Base-by-base conservation (phyloP, 2,329 filamentous ascomycete genomes). In the Fusarium marasasianum region DNA sequence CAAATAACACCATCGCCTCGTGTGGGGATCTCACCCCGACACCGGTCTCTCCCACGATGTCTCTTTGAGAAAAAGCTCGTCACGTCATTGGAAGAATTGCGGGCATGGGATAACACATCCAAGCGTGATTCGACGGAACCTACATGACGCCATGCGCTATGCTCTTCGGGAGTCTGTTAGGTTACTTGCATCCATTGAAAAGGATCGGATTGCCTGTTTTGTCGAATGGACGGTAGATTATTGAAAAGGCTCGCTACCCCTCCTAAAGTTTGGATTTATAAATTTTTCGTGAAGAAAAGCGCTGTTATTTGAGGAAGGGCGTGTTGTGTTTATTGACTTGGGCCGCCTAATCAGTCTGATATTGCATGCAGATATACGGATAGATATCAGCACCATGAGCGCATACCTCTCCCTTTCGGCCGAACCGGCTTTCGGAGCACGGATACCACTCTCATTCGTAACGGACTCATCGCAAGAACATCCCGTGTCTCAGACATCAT, bases 1-100 rank as follows among this genome's bases (percentile, higher is more conserved):
- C 56, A 77, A 76, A 77, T 77, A 77, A 77, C 76, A 77, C 71
- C 76, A 77, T 77, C 76, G 75, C 54, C 24, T 31, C 37, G 38
- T 67, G 75, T 74, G 76, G 75, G 58, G 71, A 63, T 66, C 67
- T 53, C 54, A 62, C 62, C 66, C 73, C 75, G 71, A 75, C 66
- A 73, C 73, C 75, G 73, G 74, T 58, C 45, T 26, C 18, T 65
- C 29, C 55, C 38, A 60, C 60, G 57, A 62, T 37, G 57, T 54
- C 61, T 58, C 55, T 50, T 64, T 54, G 17, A 40, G 57, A 38
- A 15, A 26, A 57, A 37, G 22, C 61, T 59, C 20, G 73, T 76
- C 74, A 77, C 73, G 74, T 56, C 71, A 76, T 77, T 55, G 51
- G 15, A 54, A 20, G 29, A 69, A 66, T 73, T 76, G 71, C 64